Percentiles rank a stretch among this genome's conserved stretches.
Evolutionary conservation across 805 yeast species (phyloP).

Genomic region (Saturnispora silvae): DNA sequence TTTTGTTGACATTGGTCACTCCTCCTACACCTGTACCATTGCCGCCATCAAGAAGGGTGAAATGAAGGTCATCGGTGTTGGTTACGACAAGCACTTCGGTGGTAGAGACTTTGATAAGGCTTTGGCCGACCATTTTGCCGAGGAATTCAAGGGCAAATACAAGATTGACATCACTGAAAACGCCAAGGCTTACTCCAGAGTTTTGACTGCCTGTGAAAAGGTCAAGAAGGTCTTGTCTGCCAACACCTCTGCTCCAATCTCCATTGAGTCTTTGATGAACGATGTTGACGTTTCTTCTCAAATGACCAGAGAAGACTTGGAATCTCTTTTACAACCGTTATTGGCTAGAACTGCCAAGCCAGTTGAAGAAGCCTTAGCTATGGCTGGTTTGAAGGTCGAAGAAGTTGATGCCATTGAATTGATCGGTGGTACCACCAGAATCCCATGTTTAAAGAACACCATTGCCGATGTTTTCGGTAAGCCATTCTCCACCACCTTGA

Average conservation of each 20-base stretch:
- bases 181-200: slow-evolving; percentile 93
- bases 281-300: slow-evolving; percentile 92
- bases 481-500: slow-evolving; percentile 84
- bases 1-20: slow-evolving; percentile 94
- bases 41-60: slow-evolving; percentile 94
- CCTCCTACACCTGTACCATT: slow-evolving; percentile 82
- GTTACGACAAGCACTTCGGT: slow-evolving; percentile 93
- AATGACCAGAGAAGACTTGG: slow-evolving; percentile 84
- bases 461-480: slow-evolving; percentile 74
- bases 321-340: slow-evolving; percentile 77
- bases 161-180: slow-evolving; percentile 86
- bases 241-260: slow-evolving; percentile 87
- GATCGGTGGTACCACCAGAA: slow-evolving; percentile 98
- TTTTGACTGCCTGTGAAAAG: slow-evolving; percentile 82
- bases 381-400: slow-evolving; percentile 60
- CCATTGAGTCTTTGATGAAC: slow-evolving; percentile 92
- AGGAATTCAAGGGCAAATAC: slow-evolving; percentile 82
- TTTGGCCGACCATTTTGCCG: slow-evolving; percentile 89
- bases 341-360: slow-evolving; percentile 69
- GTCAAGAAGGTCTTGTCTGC: slow-evolving; percentile 96
- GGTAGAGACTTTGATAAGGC: slow-evolving; percentile 95
- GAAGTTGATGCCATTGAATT: slow-evolving; percentile 89
- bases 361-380: slow-evolving; percentile 68
- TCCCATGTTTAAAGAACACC: slow-evolving; percentile 81
- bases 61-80: slow-evolving; percentile 83